Base-by-base conservation (phyloP, 1,139 yeast species). In the Nadsonia starkeyi-henricii region DNA sequence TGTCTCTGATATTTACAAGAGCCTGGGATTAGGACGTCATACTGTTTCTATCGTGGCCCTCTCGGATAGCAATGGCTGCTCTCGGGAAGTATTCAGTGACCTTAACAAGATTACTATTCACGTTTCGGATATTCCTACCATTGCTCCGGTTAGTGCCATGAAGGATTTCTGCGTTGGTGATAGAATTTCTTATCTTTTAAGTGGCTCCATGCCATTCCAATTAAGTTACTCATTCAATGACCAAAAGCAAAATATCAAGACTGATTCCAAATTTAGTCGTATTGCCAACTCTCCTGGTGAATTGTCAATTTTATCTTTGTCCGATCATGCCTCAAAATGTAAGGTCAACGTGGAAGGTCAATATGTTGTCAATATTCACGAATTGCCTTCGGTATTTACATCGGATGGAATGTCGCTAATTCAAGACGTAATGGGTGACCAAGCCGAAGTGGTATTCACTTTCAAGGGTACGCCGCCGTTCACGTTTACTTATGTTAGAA, bases 301-400 rank as follows among this genome's bases (percentile, higher is more conserved):
- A 1, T 68, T 91, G 43, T 68, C 78, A 0, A 77, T 93, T n/a
- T 63, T 73, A 20, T 79, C 89, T 0, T 63, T 91, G 4, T 75
- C 77, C 47, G 98, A 91, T 60, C 78, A 89, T 0, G 79, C 88
- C 0, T 78, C 85, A 21, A 76, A 77, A 51, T 91, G 98, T 65
- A 60, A 73, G 44, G 88, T 82, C 2, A 72, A 77, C 52, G 77
- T 81, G 57, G 72, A 66, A 52, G 58, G 55, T 21, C 64, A 62
- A 21, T 47, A 50, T 30, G 47, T 48, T 37, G 51, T 47, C 36
- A 68, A 71, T 3, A 75, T 91, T 17, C 89, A 85, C 58, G 86
- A 83, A 33, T 73, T 89, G 41, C 99, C 99, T 12, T 81, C 95
- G 0, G 96, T 89, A n/a, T 88, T 81, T 54, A 79, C 89, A 17